These are phyloP conservation scores for Malassezia slooffiae DNA, from an alignment of 1,284 basidiomycete species.

Conservation along the genomic window DNA sequence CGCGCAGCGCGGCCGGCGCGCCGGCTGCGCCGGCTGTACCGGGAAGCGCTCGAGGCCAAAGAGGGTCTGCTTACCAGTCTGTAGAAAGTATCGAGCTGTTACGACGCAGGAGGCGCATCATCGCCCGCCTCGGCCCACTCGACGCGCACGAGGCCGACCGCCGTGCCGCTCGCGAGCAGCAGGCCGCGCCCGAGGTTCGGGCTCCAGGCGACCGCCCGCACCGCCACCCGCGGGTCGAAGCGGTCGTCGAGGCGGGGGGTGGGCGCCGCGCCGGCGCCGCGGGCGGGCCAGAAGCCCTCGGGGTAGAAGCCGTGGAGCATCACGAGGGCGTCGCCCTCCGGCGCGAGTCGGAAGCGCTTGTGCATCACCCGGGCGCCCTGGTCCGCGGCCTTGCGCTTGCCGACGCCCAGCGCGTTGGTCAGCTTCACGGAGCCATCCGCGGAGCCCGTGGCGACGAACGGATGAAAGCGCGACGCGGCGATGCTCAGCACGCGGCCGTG, in stretches of 20 bases:
- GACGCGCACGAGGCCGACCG: constrained; percentile 8
- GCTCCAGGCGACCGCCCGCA: constrained; percentile 6
- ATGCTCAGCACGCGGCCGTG: constrained; percentile 6
- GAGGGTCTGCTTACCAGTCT: too few species aligned
- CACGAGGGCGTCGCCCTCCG: background rate
- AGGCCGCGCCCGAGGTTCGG: constrained; percentile 1
- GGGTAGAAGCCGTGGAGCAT: constrained; percentile 6
- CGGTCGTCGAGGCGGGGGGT: background rate
- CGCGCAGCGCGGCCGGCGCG: too few species aligned
- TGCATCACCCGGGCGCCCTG: constrained; percentile 11
- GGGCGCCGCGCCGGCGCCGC: background rate
- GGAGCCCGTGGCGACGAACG: constrained; percentile 11
- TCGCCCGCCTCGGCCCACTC: too few species aligned
- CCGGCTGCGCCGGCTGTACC: too few species aligned
- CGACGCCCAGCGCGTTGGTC: constrained; percentile 4
- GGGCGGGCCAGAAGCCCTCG: constrained; percentile 9
- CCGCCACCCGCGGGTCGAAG: constrained; percentile 8
- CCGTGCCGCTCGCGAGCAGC: constrained; percentile 10
- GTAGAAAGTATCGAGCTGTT: too few species aligned
- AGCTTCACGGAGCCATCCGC: constrained; percentile 13
- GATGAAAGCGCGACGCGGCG: constrained; percentile 8
- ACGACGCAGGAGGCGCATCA: too few species aligned
- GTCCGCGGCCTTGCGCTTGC: constrained; percentile 8
- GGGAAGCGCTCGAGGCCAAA: too few species aligned
- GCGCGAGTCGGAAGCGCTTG: constrained; percentile 9